A percentile compares a stretch with the other conserved stretches of the same genome.
Evolutionary conservation across 2,329 filamentous ascomycete species (phyloP).

Genomic region (Apiospora sp.): DNA sequence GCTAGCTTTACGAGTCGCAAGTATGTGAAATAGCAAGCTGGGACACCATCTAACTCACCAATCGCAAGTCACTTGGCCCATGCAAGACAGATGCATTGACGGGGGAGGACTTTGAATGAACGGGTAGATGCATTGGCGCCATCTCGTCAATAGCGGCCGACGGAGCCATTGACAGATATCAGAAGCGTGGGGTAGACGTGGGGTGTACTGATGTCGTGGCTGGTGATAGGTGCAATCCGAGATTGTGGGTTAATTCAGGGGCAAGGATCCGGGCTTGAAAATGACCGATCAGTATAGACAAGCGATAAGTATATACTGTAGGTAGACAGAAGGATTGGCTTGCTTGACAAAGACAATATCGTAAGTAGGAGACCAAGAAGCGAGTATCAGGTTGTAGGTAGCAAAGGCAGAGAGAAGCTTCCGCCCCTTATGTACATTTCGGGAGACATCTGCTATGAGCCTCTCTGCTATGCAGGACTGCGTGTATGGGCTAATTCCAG

Average conservation of each 20-base stretch:
- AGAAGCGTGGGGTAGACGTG: slow-evolving; percentile 46
- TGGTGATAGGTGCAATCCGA: slow-evolving; percentile 28
- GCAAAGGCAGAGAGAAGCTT: slow-evolving; percentile 30
- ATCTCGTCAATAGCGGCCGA: slow-evolving; percentile 53
- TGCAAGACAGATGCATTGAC: slow-evolving; percentile 65
- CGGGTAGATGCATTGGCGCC: slow-evolving; percentile 53
- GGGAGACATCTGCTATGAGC: not conserved
- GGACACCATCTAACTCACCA: slow-evolving; percentile 52
- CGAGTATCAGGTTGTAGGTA: slow-evolving; percentile 26
- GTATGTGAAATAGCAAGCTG: slow-evolving; percentile 43
- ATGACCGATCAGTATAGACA: not conserved
- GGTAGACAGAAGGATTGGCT: not conserved
- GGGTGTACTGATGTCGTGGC: slow-evolving; percentile 35
- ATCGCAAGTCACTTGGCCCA: slow-evolving; percentile 63
- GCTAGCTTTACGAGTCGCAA: slow-evolving; percentile 26
- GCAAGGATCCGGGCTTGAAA: not conserved
- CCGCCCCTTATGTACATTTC: slow-evolving; percentile 30
- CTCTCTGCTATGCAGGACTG: not conserved
- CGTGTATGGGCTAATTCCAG: slow-evolving; percentile 28
- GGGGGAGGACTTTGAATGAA: slow-evolving; percentile 51
- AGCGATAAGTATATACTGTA: not conserved
- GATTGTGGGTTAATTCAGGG: slow-evolving; percentile 27
- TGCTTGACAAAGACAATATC: slow-evolving; percentile 21
- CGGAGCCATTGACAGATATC: slow-evolving; percentile 55
- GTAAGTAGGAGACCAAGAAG: slow-evolving; percentile 25